Percentiles rank a stretch among this genome's conserved stretches.
Conservation (phyloP, 192 early-diverging fungal species). For the Coemansia erecta region DNA sequence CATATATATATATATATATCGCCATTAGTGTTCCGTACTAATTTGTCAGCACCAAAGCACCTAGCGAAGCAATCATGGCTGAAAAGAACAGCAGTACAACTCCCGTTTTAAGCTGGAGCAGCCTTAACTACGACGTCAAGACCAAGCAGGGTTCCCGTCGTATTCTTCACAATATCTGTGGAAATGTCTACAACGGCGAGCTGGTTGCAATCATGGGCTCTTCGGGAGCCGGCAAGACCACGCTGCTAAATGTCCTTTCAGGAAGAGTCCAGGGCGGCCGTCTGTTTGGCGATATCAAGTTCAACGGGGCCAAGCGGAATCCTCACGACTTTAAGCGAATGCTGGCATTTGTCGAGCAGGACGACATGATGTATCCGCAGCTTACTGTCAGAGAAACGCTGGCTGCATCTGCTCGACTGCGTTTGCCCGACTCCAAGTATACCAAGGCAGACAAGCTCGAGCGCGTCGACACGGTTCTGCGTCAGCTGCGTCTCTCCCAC, state of each 20-base stretch:
- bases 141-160: too few relatives aligned
- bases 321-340: conserved; percentile 14
- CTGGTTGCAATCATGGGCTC: too few relatives aligned
- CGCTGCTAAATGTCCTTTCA: conserved; percentile 55
- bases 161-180: neutral
- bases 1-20: too few relatives aligned
- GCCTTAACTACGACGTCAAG: too few relatives aligned
- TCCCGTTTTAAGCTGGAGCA: neutral
- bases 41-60: neutral
- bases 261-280: conserved; percentile 55
- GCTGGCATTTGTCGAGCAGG: conserved; percentile 27
- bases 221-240: too few relatives aligned
- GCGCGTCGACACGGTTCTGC: conserved; percentile 58
- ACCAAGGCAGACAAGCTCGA: conserved; percentile 34
- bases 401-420: conserved; percentile 60
- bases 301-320: conserved; percentile 32
- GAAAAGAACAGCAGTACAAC: neutral
- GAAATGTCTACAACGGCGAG: neutral
- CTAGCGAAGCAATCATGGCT: neutral
- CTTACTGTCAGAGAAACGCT: conserved; percentile 69
- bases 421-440: conserved; percentile 52
- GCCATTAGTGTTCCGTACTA: too few relatives aligned
- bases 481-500: conserved; percentile 55
- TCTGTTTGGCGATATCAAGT: conserved; percentile 43
- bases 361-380: conserved; percentile 34